phyloP scores from a whole-genome alignment of 108 stramenopile species.

The Discostella stelligeroides region DNA sequence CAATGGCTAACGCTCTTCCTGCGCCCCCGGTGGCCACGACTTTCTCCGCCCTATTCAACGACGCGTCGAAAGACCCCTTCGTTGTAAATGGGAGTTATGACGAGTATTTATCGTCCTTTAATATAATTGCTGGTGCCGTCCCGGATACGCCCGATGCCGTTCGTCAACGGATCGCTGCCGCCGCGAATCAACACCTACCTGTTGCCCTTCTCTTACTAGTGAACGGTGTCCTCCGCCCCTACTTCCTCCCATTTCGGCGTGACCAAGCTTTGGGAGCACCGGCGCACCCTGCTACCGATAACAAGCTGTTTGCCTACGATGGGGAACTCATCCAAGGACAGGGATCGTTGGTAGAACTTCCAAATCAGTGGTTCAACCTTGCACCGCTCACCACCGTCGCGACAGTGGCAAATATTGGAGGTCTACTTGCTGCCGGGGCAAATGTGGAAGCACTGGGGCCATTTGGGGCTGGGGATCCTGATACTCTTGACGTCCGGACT shows the following conservation, averaged over 20 bases:
- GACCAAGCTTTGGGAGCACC: constrained; percentile 24
- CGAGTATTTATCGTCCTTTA: too few relatives aligned
- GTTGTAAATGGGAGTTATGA: too few relatives aligned
- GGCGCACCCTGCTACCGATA: not conserved
- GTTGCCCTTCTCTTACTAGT: not conserved
- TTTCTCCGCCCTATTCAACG: constrained; percentile 1
- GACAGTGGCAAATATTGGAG: not conserved
- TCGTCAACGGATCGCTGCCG: not conserved
- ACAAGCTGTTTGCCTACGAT: too few relatives aligned
- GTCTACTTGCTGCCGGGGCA: not conserved
- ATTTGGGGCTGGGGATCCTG: not conserved
- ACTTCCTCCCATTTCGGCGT: constrained; percentile 27
- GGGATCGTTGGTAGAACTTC: not conserved
- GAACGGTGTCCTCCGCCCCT: not conserved
- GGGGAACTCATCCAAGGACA: constrained; percentile 4
- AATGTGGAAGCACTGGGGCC: not conserved
- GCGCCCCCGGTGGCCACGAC: too few relatives aligned
- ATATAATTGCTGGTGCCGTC: not conserved
- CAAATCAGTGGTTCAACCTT: not conserved
- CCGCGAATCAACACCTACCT: too few relatives aligned
- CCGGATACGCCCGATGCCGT: not conserved
- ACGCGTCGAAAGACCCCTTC: too few relatives aligned
- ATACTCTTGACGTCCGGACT: constrained; percentile 14
- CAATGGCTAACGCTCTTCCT: too few relatives aligned
- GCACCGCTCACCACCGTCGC: too few relatives aligned